Conservation (phyloP, 176 grass and related monocot species). For the Olyra latifolia region DNA sequence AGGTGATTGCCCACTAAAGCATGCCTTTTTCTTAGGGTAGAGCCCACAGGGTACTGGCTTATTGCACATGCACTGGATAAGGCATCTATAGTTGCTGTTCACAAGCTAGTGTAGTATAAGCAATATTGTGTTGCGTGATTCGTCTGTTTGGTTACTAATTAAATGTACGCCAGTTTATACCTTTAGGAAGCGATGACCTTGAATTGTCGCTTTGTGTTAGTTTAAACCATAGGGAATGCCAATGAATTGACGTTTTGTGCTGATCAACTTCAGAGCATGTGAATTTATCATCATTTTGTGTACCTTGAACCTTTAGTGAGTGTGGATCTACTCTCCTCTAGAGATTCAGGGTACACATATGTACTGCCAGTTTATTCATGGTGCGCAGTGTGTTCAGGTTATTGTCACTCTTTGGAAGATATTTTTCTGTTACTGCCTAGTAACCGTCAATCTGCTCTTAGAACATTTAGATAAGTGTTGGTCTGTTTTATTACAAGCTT, state of each 20-base stretch:
- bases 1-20: slow-evolving; percentile 36
- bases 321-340: not conserved
- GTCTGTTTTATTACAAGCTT: not conserved
- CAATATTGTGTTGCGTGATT: slow-evolving; percentile 7
- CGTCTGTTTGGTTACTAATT: not conserved
- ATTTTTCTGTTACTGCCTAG: not conserved
- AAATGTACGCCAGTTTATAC: not conserved
- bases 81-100: slow-evolving; percentile 2
- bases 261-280: not conserved
- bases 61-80: slow-evolving; percentile 10
- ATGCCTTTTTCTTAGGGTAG: slow-evolving; percentile 25
- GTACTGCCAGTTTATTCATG: not conserved
- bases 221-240: not conserved
- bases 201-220: not conserved
- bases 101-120: not conserved
- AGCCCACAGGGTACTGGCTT: slow-evolving; percentile 3
- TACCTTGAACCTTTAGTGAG: not conserved
- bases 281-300: not conserved
- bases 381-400: not conserved
- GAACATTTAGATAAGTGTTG: not conserved
- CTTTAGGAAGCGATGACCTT: not conserved
- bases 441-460: not conserved
- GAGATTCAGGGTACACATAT: slow-evolving; percentile 11
- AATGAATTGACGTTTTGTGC: not conserved
- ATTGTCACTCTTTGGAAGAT: not conserved